A percentile compares a stretch with the other conserved stretches of the same genome.
Conservation (phyloP, 139 green algal species). For the Diplosphaera chodatii region DNA sequence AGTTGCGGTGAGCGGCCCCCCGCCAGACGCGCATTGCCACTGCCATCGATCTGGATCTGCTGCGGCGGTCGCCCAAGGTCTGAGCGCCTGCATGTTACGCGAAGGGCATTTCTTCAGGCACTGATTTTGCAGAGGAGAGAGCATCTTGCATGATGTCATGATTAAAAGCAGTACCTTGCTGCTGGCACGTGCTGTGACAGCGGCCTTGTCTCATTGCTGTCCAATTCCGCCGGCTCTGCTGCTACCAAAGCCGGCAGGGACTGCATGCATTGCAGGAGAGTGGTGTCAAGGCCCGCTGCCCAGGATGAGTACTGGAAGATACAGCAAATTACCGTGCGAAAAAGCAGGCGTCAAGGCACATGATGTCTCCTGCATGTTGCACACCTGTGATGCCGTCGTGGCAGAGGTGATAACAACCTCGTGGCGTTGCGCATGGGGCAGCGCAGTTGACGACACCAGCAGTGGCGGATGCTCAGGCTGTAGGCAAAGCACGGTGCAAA, state of each 20-base stretch:
- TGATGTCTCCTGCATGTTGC: too few relatives aligned
- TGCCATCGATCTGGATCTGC: slow-evolving; percentile 18
- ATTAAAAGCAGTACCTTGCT: too few relatives aligned
- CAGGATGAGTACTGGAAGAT: not conserved
- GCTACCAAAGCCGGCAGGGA: not conserved
- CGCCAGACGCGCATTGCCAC: slow-evolving; percentile 9
- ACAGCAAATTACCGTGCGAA: not conserved
- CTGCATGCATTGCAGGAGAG: not conserved
- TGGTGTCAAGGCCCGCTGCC: not conserved
- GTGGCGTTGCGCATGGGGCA: too few relatives aligned
- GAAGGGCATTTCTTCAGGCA: too few relatives aligned
- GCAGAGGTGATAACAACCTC: too few relatives aligned
- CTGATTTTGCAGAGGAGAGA: too few relatives aligned
- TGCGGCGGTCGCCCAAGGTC: not conserved
- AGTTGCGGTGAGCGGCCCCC: not conserved
- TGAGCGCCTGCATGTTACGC: not conserved
- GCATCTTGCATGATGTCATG: too few relatives aligned
- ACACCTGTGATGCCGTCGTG: too few relatives aligned
- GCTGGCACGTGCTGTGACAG: not conserved
- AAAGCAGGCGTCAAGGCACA: not conserved
- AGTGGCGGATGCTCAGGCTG: too few relatives aligned
- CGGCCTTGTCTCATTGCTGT: slow-evolving; percentile 11
- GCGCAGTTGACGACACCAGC: too few relatives aligned
- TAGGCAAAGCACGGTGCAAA: not conserved
- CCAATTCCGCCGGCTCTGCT: not conserved